Conservation (phyloP, 2,329 filamentous ascomycete genomes). For the Xylariales sp. region DNA sequence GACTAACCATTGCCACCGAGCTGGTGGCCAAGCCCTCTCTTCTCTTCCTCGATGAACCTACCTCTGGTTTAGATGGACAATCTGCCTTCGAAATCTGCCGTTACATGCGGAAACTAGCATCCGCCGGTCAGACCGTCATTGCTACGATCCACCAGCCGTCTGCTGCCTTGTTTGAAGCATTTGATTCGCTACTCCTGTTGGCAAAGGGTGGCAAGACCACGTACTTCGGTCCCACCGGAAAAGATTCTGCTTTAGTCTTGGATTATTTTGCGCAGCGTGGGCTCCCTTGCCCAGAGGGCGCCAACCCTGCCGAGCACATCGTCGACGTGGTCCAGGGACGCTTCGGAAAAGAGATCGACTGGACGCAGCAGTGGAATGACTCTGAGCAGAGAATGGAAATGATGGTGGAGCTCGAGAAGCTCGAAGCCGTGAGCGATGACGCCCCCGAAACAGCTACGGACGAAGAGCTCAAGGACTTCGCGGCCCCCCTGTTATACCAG, state of each 20-base stretch:
- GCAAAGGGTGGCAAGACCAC: constrained; percentile 47
- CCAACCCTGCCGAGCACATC: constrained; percentile 40
- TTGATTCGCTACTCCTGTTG: constrained; percentile 52
- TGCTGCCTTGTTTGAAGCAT: constrained; percentile 50
- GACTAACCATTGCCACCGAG: constrained; percentile 67
- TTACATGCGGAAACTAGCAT: constrained; percentile 57
- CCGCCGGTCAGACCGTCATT: constrained; percentile 54
- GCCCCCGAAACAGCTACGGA: not conserved
- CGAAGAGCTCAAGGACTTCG: constrained; percentile 7
- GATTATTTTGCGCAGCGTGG: constrained; percentile 49
- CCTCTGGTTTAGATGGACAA: constrained; percentile 53
- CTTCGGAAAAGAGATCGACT: constrained; percentile 31
- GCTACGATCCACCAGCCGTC: constrained; percentile 60
- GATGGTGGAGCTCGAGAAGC: constrained; percentile 8
- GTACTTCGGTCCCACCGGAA: constrained; percentile 50
- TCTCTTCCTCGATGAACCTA: constrained; percentile 62
- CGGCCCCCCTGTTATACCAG: constrained; percentile 6
- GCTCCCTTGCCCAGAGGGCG: constrained; percentile 32
- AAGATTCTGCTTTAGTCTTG: constrained; percentile 41
- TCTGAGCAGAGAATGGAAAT: constrained; percentile 7
- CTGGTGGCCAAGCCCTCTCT: constrained; percentile 63
- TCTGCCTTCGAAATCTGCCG: constrained; percentile 58
- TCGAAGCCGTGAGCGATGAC: constrained; percentile 5
- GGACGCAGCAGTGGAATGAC: constrained; percentile 10
- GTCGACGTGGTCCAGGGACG: constrained; percentile 42